phyloP scores from a whole-genome alignment of 1,139 yeast genomes.

The Debaryomyces psychrophilus region DNA sequence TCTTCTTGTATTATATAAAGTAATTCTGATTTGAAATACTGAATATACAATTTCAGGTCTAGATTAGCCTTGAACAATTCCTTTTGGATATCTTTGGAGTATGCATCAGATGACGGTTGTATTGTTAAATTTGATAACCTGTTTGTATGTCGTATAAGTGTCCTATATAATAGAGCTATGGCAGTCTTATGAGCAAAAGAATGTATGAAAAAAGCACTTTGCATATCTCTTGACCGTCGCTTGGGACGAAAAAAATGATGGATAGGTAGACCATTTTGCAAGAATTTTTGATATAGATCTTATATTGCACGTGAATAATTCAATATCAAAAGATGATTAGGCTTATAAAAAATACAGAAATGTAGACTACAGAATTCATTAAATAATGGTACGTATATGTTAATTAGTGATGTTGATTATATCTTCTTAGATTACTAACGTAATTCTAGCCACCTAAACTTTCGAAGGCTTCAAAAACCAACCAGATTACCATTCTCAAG shows the following conservation, averaged over 20 bases:
- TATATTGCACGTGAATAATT: neutral
- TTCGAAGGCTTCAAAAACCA: slow-evolving; percentile 21
- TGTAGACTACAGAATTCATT: neutral
- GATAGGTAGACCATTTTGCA: neutral
- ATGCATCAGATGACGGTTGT: neutral
- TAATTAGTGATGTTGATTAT: neutral
- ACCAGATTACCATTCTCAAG: slow-evolving; percentile 37
- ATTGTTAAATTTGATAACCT: slow-evolving; percentile 8
- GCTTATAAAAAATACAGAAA: too few species aligned
- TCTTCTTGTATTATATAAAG: slow-evolving; percentile 21
- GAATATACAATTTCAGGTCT: slow-evolving; percentile 16
- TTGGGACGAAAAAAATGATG: neutral
- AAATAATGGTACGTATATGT: slow-evolving; percentile 2
- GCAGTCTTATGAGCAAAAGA: slow-evolving; percentile 15
- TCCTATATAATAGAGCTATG: slow-evolving; percentile 24
- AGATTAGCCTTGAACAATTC: slow-evolving; percentile 12
- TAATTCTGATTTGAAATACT: slow-evolving; percentile 22
- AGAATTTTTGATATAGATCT: neutral
- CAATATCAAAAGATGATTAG: slow-evolving; percentile 2
- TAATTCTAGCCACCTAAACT: slow-evolving; percentile 35
- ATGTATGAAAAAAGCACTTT: neutral
- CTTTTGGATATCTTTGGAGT: neutral
- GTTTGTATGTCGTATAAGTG: slow-evolving; percentile 22
- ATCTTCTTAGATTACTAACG: slow-evolving; percentile 18
- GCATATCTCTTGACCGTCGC: neutral